Evolutionary conservation across 2,329 filamentous ascomycete species (phyloP), one percentile per base, ranked within the genome.

Genomic region (Rosellinia necatrix): DNA sequence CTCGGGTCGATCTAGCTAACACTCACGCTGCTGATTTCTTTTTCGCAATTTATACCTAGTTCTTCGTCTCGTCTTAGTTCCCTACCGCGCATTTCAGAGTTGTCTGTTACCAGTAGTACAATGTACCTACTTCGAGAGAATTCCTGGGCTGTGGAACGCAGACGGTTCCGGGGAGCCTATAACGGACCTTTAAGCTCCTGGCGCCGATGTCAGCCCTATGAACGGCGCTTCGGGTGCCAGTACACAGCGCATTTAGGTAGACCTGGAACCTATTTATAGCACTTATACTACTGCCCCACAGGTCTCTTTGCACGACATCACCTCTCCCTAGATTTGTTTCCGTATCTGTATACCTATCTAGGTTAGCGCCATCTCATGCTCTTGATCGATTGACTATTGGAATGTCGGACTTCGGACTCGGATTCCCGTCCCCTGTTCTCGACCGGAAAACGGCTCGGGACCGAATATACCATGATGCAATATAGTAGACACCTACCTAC

Each of bases 361-460:
- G n/a, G n/a, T n/a, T n/a, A n/a, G n/a, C n/a, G n/a, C n/a, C n/a
- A n/a, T n/a, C n/a, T n/a, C n/a, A n/a, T n/a, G n/a, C n/a, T n/a
- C n/a, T n/a, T n/a, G n/a, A 30, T 30, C 13, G 46, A 38, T 37
- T 29, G 10, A 29, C 30, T 7, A 25, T 49, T 32, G 40, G 43
- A 32, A 15, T 4, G 34, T 50, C 55, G 55, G 55, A 50, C 50
- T 50, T 58, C 55, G 55, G 55, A 50, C 50, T 44, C 29, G 6
- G 35, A 35, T 47, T 50, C 40, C 50, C 50, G 50, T 40, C 50
- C 55, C 44, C 44, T 46, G 40, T 22, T 22, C 8, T 19, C 12
- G 13, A 24, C 8, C 55, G 55, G 50, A 47, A 15, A 58, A 49
- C 30, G 5, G 19, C 25, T 58, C 55, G 55, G 55, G 21, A 37